Conservation (phyloP, 192 early-diverging fungal genomes). For the Phlyctochytrium arcticum region DNA sequence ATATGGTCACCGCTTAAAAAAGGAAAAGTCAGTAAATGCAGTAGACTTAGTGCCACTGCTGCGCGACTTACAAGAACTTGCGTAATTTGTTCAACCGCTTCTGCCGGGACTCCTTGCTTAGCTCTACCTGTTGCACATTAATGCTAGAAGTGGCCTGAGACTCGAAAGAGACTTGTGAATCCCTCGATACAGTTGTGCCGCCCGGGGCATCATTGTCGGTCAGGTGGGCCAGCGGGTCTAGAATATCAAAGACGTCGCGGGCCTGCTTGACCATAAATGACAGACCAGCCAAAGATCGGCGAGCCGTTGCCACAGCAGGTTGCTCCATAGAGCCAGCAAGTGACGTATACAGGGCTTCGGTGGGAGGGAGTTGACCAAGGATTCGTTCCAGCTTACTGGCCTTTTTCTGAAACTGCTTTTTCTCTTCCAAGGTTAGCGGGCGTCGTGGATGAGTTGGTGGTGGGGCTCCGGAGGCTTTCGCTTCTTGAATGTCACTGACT, state of each 20-base stretch:
- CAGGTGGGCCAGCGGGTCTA: slow-evolving; percentile 13
- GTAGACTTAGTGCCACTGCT: background rate
- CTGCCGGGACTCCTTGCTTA: slow-evolving; percentile 24
- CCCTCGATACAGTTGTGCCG: background rate
- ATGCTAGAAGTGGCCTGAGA: too few species aligned
- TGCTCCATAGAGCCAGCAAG: slow-evolving; percentile 5
- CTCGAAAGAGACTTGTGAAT: background rate
- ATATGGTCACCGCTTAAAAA: slow-evolving; percentile 29
- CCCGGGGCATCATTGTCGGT: background rate
- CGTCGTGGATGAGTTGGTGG: background rate
- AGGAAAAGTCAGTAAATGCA: background rate
- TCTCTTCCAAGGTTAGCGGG: slow-evolving; percentile 34
- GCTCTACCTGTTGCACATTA: background rate
- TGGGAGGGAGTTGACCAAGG: slow-evolving; percentile 34
- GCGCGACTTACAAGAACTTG: slow-evolving; percentile 34
- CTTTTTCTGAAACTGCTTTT: slow-evolving; percentile 28
- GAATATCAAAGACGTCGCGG: slow-evolving; percentile 18
- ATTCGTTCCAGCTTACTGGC: slow-evolving; percentile 36
- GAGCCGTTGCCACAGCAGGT: background rate
- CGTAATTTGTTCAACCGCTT: slow-evolving; percentile 34
- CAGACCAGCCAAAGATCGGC: slow-evolving; percentile 7
- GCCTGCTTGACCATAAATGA: slow-evolving; percentile 7
- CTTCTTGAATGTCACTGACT: slow-evolving; percentile 18
- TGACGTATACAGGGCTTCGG: slow-evolving; percentile 14
- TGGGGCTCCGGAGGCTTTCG: background rate